Percentiles rank a stretch among this genome's conserved stretches.
Conservation (phyloP, 176 grass and related monocot genomes). For the Avena eriantha region DNA sequence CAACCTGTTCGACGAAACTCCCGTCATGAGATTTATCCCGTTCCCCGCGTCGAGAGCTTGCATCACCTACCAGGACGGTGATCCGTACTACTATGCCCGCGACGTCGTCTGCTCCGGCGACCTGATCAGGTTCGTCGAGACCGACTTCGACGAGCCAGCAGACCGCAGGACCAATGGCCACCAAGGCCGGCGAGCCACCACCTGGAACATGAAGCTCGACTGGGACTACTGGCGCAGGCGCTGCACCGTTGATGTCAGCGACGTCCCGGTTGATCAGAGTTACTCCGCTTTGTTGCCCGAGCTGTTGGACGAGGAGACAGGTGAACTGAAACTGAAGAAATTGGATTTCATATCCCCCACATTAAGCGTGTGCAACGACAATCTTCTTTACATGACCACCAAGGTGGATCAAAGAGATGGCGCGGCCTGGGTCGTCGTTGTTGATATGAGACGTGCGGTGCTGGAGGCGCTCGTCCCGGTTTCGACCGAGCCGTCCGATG, state of each 20-base stretch:
- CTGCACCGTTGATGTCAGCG: background rate
- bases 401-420: background rate
- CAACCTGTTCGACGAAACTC: background rate
- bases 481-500: background rate
- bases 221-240: background rate
- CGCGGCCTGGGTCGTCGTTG: background rate
- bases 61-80: background rate
- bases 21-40: background rate
- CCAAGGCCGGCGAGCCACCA: background rate
- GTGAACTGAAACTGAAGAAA: background rate
- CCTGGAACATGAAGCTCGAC: background rate
- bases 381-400: background rate
- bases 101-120: background rate
- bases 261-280: background rate
- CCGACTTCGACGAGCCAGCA: background rate
- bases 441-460: background rate
- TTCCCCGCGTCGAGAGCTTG: background rate
- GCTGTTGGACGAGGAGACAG: background rate
- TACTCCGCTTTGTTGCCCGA: background rate
- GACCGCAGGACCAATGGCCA: background rate
- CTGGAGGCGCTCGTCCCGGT: background rate
- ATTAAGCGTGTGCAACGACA: background rate
- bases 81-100: background rate
- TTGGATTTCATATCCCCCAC: background rate
- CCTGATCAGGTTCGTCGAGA: background rate